Evolutionary conservation across 2,329 filamentous ascomycete species (phyloP), one percentile per base, ranked within the genome.

Genomic region (Phialophora verrucosa): DNA sequence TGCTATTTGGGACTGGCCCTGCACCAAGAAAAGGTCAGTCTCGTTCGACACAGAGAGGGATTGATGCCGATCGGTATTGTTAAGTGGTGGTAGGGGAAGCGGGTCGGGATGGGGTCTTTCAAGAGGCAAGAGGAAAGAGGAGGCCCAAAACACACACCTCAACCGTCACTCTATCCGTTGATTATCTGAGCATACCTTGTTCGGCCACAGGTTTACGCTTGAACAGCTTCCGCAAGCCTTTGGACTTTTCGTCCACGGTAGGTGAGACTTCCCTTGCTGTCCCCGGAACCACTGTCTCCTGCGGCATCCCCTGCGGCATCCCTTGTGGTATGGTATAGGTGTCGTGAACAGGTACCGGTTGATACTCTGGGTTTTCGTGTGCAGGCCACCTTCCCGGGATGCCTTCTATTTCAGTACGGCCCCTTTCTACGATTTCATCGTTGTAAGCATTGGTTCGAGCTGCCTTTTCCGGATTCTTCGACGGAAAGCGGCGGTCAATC

Each of bases 161-260:
- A 57, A 7, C 11, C 44, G 20, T 23, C 47, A 42, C 47, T 44
- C 56, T 32, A 12, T 10, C 31, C 56, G 59, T 35, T 49, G 32
- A 35, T 62, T 38, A 66, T 55, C 66, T 65, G 47, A 55, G 57
- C 68, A 59, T 68, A 70, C 64, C 65, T 65, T 62, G 64, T 58
- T 64, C 64, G 6, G 61, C 59, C 60, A 71, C 69, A 44, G 69
- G 69, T 60, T 71, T 71, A 38, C 69, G 54, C 63, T 71, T 71
- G 65, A 71, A 71, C 10, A 71, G 55, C 56, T 70, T 70, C 12
- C 60, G 44, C 20, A 69, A 14, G 6, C 58, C 58, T n/a, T 56
- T 59, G 2, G 62, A 44, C 38, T 66, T 64, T 17, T 63, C 60
- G 29, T 47, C 58, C 14, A 14, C 12, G 27, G 55, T 27, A 47